Percentiles rank a stretch among this genome's conserved stretches.
phyloP scores from a whole-genome alignment of 257 asterid species.

The Apocynum venetum region DNA sequence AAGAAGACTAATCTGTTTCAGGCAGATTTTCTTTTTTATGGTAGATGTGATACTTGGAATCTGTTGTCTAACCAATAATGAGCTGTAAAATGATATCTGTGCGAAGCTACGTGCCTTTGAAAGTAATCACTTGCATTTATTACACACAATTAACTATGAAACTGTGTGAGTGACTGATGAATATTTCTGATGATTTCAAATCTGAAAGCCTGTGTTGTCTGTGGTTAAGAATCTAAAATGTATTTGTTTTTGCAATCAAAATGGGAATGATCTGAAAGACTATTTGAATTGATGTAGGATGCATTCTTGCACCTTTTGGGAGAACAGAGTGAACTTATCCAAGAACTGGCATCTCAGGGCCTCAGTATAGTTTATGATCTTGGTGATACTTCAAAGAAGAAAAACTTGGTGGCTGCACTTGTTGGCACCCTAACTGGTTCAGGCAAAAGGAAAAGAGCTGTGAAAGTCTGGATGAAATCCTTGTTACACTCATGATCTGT shows the following conservation, averaged over 20 bases:
- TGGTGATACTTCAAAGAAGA: slow-evolving; percentile 86
- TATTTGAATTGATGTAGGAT: slow-evolving; percentile 51
- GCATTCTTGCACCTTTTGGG: slow-evolving; percentile 91
- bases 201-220: background rate
- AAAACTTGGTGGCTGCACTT: slow-evolving; percentile 86
- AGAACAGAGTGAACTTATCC: slow-evolving; percentile 92
- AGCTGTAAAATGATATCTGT: background rate
- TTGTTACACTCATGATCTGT: background rate
- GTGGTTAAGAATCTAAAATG: background rate
- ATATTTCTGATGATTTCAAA: background rate
- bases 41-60: background rate
- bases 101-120: background rate
- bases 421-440: slow-evolving; percentile 98
- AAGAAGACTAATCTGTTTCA: background rate
- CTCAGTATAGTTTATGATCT: slow-evolving; percentile 94
- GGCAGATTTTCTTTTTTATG: background rate
- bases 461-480: slow-evolving; percentile 53
- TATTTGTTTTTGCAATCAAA: background rate
- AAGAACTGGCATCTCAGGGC: slow-evolving; percentile 99
- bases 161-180: background rate
- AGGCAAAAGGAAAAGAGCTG: slow-evolving; percentile 96
- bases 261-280: background rate
- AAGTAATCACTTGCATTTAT: background rate
- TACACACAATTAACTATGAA: background rate
- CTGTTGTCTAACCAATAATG: background rate